Evolutionary conservation across 805 yeast genomes (phyloP).

Genomic region (Ogataea dorogensis): DNA sequence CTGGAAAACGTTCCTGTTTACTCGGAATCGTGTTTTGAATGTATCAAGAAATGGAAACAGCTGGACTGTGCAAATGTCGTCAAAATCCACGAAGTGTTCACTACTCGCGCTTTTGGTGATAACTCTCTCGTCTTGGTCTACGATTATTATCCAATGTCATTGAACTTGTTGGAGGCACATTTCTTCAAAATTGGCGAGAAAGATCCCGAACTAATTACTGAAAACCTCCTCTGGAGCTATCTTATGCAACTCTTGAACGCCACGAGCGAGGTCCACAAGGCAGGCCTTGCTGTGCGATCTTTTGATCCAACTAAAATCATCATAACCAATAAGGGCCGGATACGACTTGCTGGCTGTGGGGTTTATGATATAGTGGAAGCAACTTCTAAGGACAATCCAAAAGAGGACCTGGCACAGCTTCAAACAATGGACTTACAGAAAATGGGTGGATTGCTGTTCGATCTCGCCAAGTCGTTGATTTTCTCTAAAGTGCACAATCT

Average conservation of each 20-base stretch:
- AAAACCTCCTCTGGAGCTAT: slow-evolving; percentile 71
- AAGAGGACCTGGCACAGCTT: slow-evolving; percentile 13
- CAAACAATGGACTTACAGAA: slow-evolving; percentile 49
- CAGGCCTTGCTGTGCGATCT: slow-evolving; percentile 61
- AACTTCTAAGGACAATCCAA: slow-evolving; percentile 31
- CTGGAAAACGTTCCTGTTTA: slow-evolving; percentile 57
- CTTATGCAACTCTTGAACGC: slow-evolving; percentile 74
- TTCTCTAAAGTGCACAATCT: slow-evolving; percentile 21
- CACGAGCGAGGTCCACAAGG: slow-evolving; percentile 59
- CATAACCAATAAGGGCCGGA: slow-evolving; percentile 67
- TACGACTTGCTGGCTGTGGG: slow-evolving; percentile 71
- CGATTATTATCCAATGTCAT: slow-evolving; percentile 80
- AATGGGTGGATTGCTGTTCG: slow-evolving; percentile 61
- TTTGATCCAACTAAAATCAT: slow-evolving; percentile 68
- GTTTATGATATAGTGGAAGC: slow-evolving; percentile 60
- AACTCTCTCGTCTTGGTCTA: slow-evolving; percentile 72
- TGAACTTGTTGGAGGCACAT: slow-evolving; percentile 69
- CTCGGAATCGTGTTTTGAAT: slow-evolving; percentile 58
- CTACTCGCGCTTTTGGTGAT: slow-evolving; percentile 83
- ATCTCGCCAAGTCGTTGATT: slow-evolving; percentile 44
- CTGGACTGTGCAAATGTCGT: slow-evolving; percentile 59
- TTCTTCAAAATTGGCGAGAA: slow-evolving; percentile 41
- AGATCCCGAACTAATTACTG: slow-evolving; percentile 53
- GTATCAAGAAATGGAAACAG: slow-evolving; percentile 66
- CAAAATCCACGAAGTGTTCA: slow-evolving; percentile 74